These are phyloP conservation scores for Ascocoryne sarcoides DNA, from an alignment of 2,329 filamentous ascomycete species.

Conservation along the genomic window DNA sequence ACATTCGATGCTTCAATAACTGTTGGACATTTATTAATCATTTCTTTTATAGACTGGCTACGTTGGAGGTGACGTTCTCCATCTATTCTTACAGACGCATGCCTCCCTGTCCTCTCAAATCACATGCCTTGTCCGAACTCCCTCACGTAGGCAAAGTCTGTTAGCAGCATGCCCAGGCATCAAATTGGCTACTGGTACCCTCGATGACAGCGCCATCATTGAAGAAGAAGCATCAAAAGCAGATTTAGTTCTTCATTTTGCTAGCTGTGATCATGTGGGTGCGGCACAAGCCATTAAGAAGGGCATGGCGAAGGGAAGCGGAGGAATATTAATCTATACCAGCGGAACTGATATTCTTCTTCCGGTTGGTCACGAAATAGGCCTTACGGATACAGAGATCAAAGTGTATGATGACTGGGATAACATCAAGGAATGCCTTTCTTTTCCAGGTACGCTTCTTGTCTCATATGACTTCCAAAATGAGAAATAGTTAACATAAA, in stretches of 20 bases:
- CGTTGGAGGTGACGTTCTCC: constrained; percentile 10
- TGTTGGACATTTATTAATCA: background rate
- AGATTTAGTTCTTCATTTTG: constrained; percentile 29
- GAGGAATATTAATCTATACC: constrained; percentile 42
- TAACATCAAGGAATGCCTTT: constrained; percentile 44
- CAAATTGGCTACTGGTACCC: constrained; percentile 21
- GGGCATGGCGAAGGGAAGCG: constrained; percentile 38
- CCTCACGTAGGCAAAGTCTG: constrained; percentile 1
- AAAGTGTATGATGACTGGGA: constrained; percentile 51
- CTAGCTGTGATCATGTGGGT: constrained; percentile 33
- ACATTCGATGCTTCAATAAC: background rate
- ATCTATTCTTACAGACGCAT: constrained; percentile 4
- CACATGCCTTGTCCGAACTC: constrained; percentile 7
- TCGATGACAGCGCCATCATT: constrained; percentile 6
- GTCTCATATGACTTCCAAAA: background rate
- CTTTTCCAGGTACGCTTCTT: constrained; percentile 1
- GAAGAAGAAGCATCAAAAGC: constrained; percentile 26
- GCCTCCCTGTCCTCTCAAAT: constrained; percentile 4
- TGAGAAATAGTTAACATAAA: background rate
- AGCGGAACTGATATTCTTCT: constrained; percentile 39
- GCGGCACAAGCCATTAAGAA: constrained; percentile 37
- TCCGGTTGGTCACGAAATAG: constrained; percentile 25
- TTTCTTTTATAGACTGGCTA: constrained; percentile 8
- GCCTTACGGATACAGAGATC: constrained; percentile 30
- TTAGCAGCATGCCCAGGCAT: constrained; percentile 18